Base-by-base conservation (phyloP, 1,284 basidiomycete species). In the Ustilago curta region DNA sequence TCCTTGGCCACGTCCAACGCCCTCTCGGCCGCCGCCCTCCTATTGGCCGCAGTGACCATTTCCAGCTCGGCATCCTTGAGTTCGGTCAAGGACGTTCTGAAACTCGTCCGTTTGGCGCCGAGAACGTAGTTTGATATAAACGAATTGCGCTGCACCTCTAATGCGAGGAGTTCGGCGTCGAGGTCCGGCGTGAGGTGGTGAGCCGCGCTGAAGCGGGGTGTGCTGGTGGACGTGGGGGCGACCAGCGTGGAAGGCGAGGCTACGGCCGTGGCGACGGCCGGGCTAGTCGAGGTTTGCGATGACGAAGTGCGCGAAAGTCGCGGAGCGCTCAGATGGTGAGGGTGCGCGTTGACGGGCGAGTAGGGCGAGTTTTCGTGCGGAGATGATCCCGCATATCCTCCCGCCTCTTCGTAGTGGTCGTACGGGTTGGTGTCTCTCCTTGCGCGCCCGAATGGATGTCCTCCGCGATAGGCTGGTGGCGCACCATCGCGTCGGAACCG, bases 281-380 rank as follows among this genome's bases (percentile, higher is more conserved):
- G 54, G 0, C n/a, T n/a, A n/a, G 59, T 55, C 16, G 69, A 63
- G 1, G 62, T 66, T 35, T 71, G 69, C 2, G 69, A 58, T 2
- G 69, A 71, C 4, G 69, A 71, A 4, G 69, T 71, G 29, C 69
- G 69, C 32, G 69, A 71, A 2, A 71, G 51, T 1, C 63, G 49
- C 2, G 69, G 59, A 3, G 69, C 68, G 1, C 56, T 5, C 1
- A 70, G 45, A 18, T 60, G 60, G 1, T 39, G 50, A 5, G 31
- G 43, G 7, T 43, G 44, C 1, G 53, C 2, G 69, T 71, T 3
- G 69, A 71, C 1, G 62, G 35, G 68, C 2, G 68, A 61, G 39
- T 50, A 70, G 2, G 69, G 62, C 19, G 69, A 71, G 16, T 54
- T 45, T 43, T 66, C 69, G 31, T 65, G 62, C 19, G 69, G 62